Evolutionary conservation across 1,139 yeast species (phyloP).

Genomic region (Geotrichum citri-aurantii): DNA sequence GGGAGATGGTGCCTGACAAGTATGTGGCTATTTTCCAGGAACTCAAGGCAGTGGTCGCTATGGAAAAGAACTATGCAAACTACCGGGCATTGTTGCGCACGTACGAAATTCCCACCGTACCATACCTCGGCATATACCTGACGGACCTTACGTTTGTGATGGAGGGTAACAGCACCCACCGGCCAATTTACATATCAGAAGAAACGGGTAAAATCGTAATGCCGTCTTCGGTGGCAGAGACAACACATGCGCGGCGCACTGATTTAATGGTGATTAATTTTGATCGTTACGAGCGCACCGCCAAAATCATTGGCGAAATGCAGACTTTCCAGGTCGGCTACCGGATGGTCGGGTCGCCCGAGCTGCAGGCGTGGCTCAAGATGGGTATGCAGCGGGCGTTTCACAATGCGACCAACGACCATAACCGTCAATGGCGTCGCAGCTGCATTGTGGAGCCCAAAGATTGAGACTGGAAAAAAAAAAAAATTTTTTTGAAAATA

Average conservation of each 20-base stretch:
- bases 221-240: slow-evolving; percentile 1
- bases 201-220: slow-evolving; percentile 11
- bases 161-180: slow-evolving; percentile 75
- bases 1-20: slow-evolving; percentile 62
- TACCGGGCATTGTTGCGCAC: slow-evolving; percentile 64
- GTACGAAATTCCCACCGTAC: slow-evolving; percentile 65
- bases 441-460: slow-evolving; percentile 36
- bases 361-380: slow-evolving; percentile 35
- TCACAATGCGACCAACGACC: slow-evolving; percentile 30
- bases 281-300: slow-evolving; percentile 72
- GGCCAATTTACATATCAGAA: slow-evolving; percentile 36
- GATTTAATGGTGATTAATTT: slow-evolving; percentile 52
- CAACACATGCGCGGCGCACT: neutral
- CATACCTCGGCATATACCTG: slow-evolving; percentile 75
- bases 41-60: slow-evolving; percentile 67
- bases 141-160: slow-evolving; percentile 84
- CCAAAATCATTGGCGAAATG: slow-evolving; percentile 66
- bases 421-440: slow-evolving; percentile 37
- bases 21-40: slow-evolving; percentile 63
- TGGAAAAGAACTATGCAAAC: slow-evolving; percentile 73
- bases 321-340: slow-evolving; percentile 71
- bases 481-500: too few relatives aligned
- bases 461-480: too few relatives aligned
- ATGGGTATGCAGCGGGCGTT: slow-evolving; percentile 34
- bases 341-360: slow-evolving; percentile 25